These are phyloP conservation scores for Agarophyton chilense DNA, from an alignment of 23 red algal species.

Conservation along the genomic window DNA sequence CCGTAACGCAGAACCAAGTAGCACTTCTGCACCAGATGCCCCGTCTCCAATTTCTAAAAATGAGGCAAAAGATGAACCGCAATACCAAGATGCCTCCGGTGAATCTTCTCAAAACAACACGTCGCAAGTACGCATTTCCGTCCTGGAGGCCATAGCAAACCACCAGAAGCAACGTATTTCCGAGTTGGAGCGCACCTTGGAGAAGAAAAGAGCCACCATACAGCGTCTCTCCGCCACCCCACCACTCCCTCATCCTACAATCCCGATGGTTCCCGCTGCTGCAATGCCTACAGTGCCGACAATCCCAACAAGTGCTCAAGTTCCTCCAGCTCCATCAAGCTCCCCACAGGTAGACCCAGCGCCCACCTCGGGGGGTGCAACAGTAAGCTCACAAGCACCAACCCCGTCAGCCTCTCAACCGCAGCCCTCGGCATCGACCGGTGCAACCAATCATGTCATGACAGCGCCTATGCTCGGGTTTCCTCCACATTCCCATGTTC, in stretches of 20 bases:
- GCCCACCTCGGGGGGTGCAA: background rate
- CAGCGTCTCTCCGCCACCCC: constrained; percentile 48
- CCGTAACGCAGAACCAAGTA: constrained; percentile 18
- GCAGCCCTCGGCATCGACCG: background rate
- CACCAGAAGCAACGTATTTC: constrained; percentile 68
- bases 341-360: background rate
- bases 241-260: constrained; percentile 24
- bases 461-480: constrained; percentile 36
- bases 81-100: background rate
- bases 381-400: background rate
- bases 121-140: constrained; percentile 46
- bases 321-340: background rate
- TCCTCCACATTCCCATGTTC: constrained; percentile 6
- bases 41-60: background rate
- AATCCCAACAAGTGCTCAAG: constrained; percentile 8
- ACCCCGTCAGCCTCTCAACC: constrained; percentile 27
- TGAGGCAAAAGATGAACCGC: constrained; percentile 10
- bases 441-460: constrained; percentile 2
- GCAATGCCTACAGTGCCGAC: background rate
- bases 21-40: constrained; percentile 26
- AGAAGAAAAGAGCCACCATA: constrained; percentile 70
- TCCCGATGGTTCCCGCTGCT: constrained; percentile 20
- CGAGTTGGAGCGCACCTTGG: constrained; percentile 70
- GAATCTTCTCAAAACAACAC: background rate
- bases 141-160: constrained; percentile 67